Percentiles rank a stretch among this genome's conserved stretches.
Conservation (phyloP, 371 early-diverging fungal species). For the Apophysomyces variabilis region DNA sequence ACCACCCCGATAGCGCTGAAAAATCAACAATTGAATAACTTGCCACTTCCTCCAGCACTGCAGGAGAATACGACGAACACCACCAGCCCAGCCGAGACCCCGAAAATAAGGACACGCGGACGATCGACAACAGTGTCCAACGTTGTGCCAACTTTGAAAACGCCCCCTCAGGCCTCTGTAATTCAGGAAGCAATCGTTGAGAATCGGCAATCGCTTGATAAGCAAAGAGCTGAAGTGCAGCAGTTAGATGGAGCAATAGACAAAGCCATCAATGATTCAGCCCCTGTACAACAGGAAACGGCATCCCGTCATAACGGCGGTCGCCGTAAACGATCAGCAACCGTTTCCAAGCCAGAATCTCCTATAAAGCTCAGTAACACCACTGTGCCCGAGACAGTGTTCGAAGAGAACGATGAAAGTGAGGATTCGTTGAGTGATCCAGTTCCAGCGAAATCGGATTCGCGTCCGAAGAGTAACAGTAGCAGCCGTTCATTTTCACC, state of each 20-base stretch:
- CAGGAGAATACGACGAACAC: neutral
- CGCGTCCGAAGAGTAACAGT: neutral
- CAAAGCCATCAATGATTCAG: too few species aligned
- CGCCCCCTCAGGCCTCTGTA: neutral
- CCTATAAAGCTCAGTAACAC: neutral
- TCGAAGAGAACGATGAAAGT: neutral
- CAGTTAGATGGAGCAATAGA: too few species aligned
- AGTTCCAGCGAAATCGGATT: neutral
- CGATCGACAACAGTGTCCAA: constrained; percentile 16
- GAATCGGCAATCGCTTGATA: too few species aligned
- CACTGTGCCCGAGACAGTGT: neutral
- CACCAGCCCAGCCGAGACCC: neutral
- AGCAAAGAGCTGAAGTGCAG: too few species aligned
- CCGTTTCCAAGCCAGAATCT: too few species aligned
- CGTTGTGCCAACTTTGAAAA: neutral
- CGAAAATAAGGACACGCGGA: constrained; percentile 9
- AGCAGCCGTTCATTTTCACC: constrained; percentile 4
- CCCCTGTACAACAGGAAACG: too few species aligned
- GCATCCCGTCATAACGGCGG: too few species aligned
- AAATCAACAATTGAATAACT: constrained; percentile 8
- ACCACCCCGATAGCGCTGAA: constrained; percentile 27
- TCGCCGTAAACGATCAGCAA: too few species aligned
- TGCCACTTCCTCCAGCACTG: neutral
- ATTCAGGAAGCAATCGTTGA: too few species aligned
- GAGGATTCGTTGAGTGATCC: neutral